Conservation (phyloP, 352 stramenopile species). For the Vaucheria bursata region DNA sequence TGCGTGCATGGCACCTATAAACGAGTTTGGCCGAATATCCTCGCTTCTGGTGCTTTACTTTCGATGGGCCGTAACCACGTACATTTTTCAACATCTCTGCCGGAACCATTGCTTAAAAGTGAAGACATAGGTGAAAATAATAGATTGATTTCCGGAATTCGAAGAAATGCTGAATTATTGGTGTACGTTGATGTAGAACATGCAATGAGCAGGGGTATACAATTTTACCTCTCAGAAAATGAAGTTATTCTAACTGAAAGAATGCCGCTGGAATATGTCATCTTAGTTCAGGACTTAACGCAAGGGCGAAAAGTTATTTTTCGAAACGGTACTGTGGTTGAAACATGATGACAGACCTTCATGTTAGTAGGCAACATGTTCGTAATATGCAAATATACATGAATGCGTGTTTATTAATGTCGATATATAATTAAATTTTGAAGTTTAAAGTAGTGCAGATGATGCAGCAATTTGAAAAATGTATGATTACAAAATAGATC, state of each 20-base stretch:
- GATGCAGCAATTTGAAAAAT: too few species aligned
- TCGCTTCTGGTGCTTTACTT: neutral
- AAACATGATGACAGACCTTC: too few species aligned
- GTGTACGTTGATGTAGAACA: slow-evolving; percentile 26
- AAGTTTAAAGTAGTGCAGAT: too few species aligned
- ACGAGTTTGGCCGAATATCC: slow-evolving; percentile 4
- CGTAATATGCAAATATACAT: too few species aligned
- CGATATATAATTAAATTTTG: too few species aligned
- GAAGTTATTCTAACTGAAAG: slow-evolving; percentile 19
- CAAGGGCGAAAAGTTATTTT: neutral
- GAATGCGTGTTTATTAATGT: too few species aligned
- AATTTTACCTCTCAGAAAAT: slow-evolving; percentile 29
- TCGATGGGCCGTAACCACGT: slow-evolving; percentile 35
- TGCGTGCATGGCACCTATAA: slow-evolving; percentile 34
- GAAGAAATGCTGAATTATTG: slow-evolving; percentile 11
- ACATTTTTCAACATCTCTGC: slow-evolving; percentile 18
- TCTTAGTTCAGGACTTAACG: neutral
- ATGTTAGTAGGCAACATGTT: too few species aligned
- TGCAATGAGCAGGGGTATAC: slow-evolving; percentile 18
- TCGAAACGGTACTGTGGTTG: neutral
- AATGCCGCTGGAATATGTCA: neutral
- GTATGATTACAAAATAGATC: too few species aligned
- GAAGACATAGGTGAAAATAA: too few species aligned
- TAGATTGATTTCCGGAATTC: neutral
- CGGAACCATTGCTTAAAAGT: too few species aligned